Evolutionary conservation across 768 basidiomycete genomes (phyloP).

Genomic region (Dacryopinax spathularia): DNA sequence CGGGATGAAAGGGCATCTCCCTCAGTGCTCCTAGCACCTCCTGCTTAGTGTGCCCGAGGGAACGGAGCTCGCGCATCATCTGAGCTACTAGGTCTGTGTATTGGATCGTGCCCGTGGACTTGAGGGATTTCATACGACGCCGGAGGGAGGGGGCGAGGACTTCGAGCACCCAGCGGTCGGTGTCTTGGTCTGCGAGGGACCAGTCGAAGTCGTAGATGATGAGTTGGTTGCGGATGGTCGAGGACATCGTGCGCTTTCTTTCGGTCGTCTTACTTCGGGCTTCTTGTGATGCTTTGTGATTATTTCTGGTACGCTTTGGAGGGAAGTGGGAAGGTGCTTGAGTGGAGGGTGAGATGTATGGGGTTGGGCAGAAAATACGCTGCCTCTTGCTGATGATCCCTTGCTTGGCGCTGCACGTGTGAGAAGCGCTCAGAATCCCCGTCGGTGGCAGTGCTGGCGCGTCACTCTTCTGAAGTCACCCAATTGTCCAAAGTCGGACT

Average conservation of each 20-base stretch:
- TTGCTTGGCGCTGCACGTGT: no score
- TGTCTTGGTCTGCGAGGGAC: slow-evolving; percentile 92
- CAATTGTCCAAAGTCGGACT: no score
- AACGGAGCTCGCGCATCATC: slow-evolving; percentile 55
- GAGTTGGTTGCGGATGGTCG: slow-evolving; percentile 38
- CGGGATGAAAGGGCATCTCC: slow-evolving; percentile 87
- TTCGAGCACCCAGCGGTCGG: slow-evolving; percentile 85
- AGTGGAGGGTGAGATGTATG: no score
- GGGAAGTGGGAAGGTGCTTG: no score
- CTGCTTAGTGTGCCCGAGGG: slow-evolving; percentile 48
- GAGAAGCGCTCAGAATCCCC: no score
- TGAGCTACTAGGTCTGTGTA: slow-evolving; percentile 91
- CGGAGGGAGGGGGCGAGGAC: slow-evolving; percentile 76
- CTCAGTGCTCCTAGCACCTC: slow-evolving; percentile 68
- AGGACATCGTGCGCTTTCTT: neutral
- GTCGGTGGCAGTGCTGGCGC: no score
- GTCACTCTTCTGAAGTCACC: no score
- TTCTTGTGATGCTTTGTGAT: no score
- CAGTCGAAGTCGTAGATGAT: slow-evolving; percentile 97
- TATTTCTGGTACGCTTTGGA: no score
- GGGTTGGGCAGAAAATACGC: no score
- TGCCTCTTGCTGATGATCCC: no score
- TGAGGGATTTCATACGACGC: slow-evolving; percentile 56
- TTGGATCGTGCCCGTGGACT: slow-evolving; percentile 40
- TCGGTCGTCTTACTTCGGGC: no score